Base-by-base conservation (phyloP, 2,329 filamentous ascomycete species). In the Ceratocystis cubensis region DNA sequence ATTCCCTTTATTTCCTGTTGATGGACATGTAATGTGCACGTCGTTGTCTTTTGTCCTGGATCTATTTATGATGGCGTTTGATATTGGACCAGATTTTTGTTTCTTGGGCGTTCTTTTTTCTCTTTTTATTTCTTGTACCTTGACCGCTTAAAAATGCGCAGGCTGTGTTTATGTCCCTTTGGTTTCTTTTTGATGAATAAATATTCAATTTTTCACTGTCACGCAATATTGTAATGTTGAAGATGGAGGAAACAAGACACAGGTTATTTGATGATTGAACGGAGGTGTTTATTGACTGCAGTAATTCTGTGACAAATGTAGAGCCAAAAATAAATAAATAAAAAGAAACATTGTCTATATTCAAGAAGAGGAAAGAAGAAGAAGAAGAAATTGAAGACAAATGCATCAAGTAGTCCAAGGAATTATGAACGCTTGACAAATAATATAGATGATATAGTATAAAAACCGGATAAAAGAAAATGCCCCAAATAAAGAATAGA, bases 121-220 rank as follows among this genome's bases (percentile, higher is more conserved):
- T 41, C 7, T 25, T n/a, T 44, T 45, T 20, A 6, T 63, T n/a
- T 25, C 30, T 57, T 57, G 41, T 53, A 48, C 17, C 25, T 46
- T 22, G 10, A 25, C 22, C 48, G 61, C 46, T 56, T 65, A 41
- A 37, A 65, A 41, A 44, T 57, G 63, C 44, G 22, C 46, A 61
- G 37, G 41, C 28, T 65, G 33, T 61, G 61, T 59, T 46, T 28
- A 5, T 41, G 45, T 57, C 46, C 15, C 25, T 63, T 48, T 56
- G 46, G 13, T 66, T 30, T 50, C 62, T 46, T 66, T 53, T 30
- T 56, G 50, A 37, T 6, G 25, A 10, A 25, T 53, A 25, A 53
- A 53, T 25, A 25, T 57, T 15, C 37, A 45, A 28, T n/a, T 63
- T 44, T 33, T 64, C 20, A 22, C 20, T 62, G 17, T 50, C 22